These are phyloP conservation scores for Aristolochia californica DNA, from an alignment of 164 flowering plant species.

Conservation along the genomic window DNA sequence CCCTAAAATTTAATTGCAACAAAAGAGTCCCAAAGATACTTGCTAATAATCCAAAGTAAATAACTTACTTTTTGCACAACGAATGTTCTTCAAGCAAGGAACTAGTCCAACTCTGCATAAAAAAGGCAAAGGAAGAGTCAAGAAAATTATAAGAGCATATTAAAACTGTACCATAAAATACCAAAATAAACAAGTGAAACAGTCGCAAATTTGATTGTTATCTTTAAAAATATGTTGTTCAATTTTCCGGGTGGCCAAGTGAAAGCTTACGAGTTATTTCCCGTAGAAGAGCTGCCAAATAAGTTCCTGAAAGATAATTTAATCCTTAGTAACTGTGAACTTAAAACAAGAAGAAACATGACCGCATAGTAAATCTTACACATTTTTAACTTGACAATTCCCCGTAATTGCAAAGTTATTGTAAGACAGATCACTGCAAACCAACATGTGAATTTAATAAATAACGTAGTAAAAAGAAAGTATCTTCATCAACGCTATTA, in stretches of 20 bases:
- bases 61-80: conserved; percentile 50
- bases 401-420: conserved; percentile 55
- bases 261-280: conserved; percentile 37
- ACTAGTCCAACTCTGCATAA: conserved; percentile 17
- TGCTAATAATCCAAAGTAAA: neutral
- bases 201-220: too few relatives aligned
- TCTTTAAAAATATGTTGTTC: too few relatives aligned
- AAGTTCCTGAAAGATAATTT: conserved; percentile 30
- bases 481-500: neutral
- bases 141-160: neutral
- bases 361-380: conserved; percentile 9
- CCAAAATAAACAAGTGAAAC: too few relatives aligned
- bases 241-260: neutral
- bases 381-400: conserved; percentile 25
- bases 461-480: neutral
- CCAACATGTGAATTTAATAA: neutral
- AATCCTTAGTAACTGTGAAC: too few relatives aligned
- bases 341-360: too few relatives aligned
- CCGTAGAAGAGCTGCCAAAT: conserved; percentile 39
- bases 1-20: too few relatives aligned
- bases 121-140: neutral
- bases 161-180: too few relatives aligned
- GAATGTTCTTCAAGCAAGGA: conserved; percentile 38
- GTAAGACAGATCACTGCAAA: conserved; percentile 73
- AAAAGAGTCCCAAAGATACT: neutral